phyloP scores from a whole-genome alignment of 768 basidiomycete species.

The Boletus pseudo-olivaceus region DNA sequence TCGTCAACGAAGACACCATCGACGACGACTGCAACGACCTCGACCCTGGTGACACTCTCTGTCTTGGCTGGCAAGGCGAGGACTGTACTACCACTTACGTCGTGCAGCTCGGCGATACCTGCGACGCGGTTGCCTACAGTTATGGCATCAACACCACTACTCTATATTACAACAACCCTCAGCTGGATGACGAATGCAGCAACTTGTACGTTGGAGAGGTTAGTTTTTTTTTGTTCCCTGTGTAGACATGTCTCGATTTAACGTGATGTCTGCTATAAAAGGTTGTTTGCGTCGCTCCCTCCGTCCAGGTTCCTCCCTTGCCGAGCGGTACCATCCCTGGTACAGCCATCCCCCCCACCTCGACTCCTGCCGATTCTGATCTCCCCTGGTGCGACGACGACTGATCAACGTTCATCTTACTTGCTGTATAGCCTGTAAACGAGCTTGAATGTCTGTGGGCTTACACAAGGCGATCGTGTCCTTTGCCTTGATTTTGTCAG shows the following conservation, averaged over 20 bases:
- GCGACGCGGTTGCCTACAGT: constrained; percentile 43
- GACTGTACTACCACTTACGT: constrained; percentile 65
- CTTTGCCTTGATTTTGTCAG: constrained; percentile 6
- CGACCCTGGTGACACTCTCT: constrained; percentile 44
- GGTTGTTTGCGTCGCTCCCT: constrained; percentile 52
- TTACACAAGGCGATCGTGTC: constrained; percentile 28
- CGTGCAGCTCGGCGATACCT: constrained; percentile 55
- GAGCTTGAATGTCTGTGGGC: constrained; percentile 10
- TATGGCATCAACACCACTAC: constrained; percentile 49
- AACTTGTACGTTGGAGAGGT: constrained; percentile 82
- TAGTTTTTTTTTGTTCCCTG: constrained; percentile 14
- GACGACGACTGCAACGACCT: constrained; percentile 60
- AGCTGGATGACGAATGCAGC: constrained; percentile 50
- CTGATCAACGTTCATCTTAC: neutral
- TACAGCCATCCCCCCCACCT: constrained; percentile 33
- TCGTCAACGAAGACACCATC: constrained; percentile 51
- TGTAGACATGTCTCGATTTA: neutral
- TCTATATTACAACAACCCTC: constrained; percentile 70
- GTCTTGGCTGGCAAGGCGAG: constrained; percentile 54
- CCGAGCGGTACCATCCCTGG: constrained; percentile 34
- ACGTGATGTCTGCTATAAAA: constrained; percentile 8
- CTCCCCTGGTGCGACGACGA: constrained; percentile 51
- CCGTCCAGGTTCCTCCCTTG: constrained; percentile 41
- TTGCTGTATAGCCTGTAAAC: neutral
- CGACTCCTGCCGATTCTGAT: constrained; percentile 26